Evolutionary conservation across 305 asterid species (phyloP).

Genomic region (Vinca major): DNA sequence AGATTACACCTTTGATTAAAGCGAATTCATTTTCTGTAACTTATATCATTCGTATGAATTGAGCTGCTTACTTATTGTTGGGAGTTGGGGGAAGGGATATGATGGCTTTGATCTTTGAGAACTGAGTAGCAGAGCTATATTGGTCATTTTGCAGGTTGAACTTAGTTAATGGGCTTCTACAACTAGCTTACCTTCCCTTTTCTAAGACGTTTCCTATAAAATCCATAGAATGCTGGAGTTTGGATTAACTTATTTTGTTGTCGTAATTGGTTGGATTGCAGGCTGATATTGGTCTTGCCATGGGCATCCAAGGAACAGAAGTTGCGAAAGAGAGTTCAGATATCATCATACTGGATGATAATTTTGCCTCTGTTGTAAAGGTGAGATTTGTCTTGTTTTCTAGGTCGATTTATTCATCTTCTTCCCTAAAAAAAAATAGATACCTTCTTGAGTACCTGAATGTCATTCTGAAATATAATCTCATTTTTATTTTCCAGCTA

Average conservation of each 20-base stretch:
- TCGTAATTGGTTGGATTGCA: slow-evolving; percentile 17
- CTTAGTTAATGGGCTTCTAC: background rate
- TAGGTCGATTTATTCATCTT: background rate
- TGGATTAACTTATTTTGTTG: background rate
- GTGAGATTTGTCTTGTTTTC: slow-evolving; percentile 28
- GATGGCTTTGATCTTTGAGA: background rate
- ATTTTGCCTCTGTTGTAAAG: slow-evolving; percentile 93
- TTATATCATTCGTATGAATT: background rate
- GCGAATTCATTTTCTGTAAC: background rate
- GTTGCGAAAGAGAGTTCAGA: slow-evolving; percentile 98
- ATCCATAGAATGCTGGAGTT: background rate
- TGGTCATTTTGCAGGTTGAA: background rate
- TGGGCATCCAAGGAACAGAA: slow-evolving; percentile 98
- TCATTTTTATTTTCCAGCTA: background rate
- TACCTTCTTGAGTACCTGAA: background rate
- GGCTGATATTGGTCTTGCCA: slow-evolving; percentile 99
- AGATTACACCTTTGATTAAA: background rate
- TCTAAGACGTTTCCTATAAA: background rate
- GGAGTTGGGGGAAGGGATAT: background rate
- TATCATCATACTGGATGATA: slow-evolving; percentile 88
- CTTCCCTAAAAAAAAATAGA: background rate
- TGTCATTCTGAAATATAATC: background rate
- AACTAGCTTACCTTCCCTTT: background rate
- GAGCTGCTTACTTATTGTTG: background rate
- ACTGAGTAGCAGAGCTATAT: background rate